These are phyloP conservation scores for Coniochaeta hoffmannii DNA, from an alignment of 2,329 filamentous ascomycete species.

Conservation along the genomic window DNA sequence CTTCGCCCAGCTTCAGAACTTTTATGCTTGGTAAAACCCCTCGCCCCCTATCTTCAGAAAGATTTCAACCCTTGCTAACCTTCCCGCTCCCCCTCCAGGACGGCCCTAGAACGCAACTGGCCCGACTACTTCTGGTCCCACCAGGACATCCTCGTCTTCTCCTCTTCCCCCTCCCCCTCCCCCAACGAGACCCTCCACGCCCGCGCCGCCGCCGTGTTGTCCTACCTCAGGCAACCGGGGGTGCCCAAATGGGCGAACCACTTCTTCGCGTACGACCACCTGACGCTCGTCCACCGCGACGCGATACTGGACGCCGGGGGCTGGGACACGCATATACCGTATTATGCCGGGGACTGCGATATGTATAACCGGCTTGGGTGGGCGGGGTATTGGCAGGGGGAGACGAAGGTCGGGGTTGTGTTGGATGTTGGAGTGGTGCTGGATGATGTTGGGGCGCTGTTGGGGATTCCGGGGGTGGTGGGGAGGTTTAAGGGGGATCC, in stretches of 20 bases:
- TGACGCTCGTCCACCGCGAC: constrained; percentile 47
- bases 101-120: constrained; percentile 27
- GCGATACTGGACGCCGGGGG: constrained; percentile 42
- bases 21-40: constrained; percentile 28
- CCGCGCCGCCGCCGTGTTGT: constrained; percentile 20
- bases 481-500: constrained; percentile 25
- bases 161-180: constrained; percentile 30
- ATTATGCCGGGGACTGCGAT: constrained; percentile 51
- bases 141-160: constrained; percentile 40
- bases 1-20: constrained; percentile 49
- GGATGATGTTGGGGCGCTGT: constrained; percentile 33
- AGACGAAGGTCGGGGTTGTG: constrained; percentile 30
- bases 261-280: constrained; percentile 53
- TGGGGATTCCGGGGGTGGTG: constrained; percentile 27
- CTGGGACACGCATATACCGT: constrained; percentile 53
- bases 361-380: constrained; percentile 39
- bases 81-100: constrained; percentile 24
- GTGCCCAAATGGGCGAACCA: constrained; percentile 40
- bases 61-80: constrained; percentile 11
- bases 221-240: constrained; percentile 14
- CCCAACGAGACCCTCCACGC: constrained; percentile 32
- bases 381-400: constrained; percentile 31
- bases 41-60: constrained; percentile 29
- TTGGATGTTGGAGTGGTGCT: constrained; percentile 33
- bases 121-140: constrained; percentile 45